Conservation (phyloP, 768 basidiomycete species). For the Peribolospora baueri region DNA sequence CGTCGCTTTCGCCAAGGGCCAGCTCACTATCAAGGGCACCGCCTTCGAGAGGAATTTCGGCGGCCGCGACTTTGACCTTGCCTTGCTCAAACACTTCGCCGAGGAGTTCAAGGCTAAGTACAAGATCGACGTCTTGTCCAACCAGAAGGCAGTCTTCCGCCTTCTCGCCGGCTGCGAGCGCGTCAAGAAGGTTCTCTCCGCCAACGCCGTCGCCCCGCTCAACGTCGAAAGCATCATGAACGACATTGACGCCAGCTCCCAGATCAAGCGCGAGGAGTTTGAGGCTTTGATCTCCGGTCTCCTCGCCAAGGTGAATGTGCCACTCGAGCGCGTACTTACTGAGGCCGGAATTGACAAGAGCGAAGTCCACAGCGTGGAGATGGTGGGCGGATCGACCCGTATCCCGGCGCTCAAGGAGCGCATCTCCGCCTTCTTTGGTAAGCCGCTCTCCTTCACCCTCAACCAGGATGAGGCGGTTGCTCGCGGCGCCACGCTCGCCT, state of each 20-base stretch:
- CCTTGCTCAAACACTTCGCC: slow-evolving; percentile 67
- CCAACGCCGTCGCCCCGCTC: slow-evolving; percentile 66
- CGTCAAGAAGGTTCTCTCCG: slow-evolving; percentile 87
- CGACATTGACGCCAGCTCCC: slow-evolving; percentile 76
- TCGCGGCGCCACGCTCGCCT: slow-evolving; percentile 86
- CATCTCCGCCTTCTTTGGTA: slow-evolving; percentile 68
- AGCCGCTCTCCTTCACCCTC: slow-evolving; percentile 66
- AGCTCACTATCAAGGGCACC: slow-evolving; percentile 59
- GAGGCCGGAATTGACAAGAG: slow-evolving; percentile 61
- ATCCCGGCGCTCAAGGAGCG: slow-evolving; percentile 71
- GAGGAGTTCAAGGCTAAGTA: slow-evolving; percentile 86
- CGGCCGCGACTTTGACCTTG: slow-evolving; percentile 86
- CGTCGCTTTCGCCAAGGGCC: slow-evolving; percentile 82
- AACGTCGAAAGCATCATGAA: slow-evolving; percentile 92
- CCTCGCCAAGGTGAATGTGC: slow-evolving; percentile 48
- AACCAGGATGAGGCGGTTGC: slow-evolving; percentile 97
- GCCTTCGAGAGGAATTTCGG: slow-evolving; percentile 86
- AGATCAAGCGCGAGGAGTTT: slow-evolving; percentile 55
- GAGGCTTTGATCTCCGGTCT: slow-evolving; percentile 52
- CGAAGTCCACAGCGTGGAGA: slow-evolving; percentile 71
- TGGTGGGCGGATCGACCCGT: slow-evolving; percentile 81
- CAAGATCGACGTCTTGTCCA: slow-evolving; percentile 82
- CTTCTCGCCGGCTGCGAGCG: slow-evolving; percentile 69
- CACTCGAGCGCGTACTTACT: slow-evolving; percentile 50
- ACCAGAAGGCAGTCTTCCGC: slow-evolving; percentile 81